Evolutionary conservation across 768 basidiomycete genomes (phyloP).

Genomic region (Asterophora parasitica): DNA sequence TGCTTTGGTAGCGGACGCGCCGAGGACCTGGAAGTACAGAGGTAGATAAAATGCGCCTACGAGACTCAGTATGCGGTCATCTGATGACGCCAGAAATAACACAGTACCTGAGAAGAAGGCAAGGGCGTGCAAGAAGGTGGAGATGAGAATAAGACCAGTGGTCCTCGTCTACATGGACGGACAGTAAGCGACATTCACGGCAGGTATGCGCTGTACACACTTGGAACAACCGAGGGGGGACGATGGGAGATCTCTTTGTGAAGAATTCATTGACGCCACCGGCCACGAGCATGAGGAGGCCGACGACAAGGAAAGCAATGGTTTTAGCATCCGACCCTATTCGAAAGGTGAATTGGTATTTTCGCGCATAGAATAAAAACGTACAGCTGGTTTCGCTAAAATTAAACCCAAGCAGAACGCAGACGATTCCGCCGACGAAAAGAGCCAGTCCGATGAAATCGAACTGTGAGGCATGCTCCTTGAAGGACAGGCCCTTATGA

Average conservation of each 20-base stretch:
- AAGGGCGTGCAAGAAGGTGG: conserved; percentile 58
- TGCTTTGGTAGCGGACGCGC: conserved; percentile 65
- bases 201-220: conserved; percentile 25
- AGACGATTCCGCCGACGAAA: conserved; percentile 61
- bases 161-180: conserved; percentile 55
- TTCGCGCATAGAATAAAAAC: conserved; percentile 19
- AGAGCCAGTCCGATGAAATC: conserved; percentile 67
- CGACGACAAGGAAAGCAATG: conserved; percentile 58
- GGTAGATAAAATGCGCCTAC: conserved; percentile 64
- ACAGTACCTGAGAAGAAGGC: conserved; percentile 52
- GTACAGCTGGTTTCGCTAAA: conserved; percentile 62
- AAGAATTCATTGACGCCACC: conserved; percentile 54
- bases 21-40: conserved; percentile 74
- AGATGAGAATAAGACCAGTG: conserved; percentile 54
- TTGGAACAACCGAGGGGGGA: conserved; percentile 74
- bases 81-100: not conserved
- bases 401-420: conserved; percentile 69
- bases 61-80: not conserved
- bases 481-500: conserved; percentile 51
- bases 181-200: not conserved
- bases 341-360: not conserved
- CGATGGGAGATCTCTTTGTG: conserved; percentile 63
- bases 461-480: conserved; percentile 58
- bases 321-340: conserved; percentile 57
- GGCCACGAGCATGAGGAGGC: conserved; percentile 45